phyloP scores from a whole-genome alignment of 2,329 filamentous ascomycete species.

The Cordyceps javanica region DNA sequence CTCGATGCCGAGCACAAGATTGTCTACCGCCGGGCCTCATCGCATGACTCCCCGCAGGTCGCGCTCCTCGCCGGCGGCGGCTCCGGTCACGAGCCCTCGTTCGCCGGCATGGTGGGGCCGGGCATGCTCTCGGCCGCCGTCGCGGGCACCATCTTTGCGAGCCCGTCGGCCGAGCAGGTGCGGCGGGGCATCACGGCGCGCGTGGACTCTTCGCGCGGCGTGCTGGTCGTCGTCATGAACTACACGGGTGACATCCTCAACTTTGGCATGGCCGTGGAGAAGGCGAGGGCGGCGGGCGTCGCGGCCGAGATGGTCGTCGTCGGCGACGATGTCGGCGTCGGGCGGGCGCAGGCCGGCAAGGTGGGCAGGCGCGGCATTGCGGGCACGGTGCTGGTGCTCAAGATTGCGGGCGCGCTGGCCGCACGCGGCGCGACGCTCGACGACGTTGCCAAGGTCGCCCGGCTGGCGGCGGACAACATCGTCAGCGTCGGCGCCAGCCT shows the following conservation, averaged over 20 bases:
- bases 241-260: constrained; percentile 88
- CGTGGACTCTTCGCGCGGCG: constrained; percentile 65
- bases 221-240: constrained; percentile 92
- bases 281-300: constrained; percentile 73
- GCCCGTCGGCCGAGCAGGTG: constrained; percentile 76
- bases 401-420: constrained; percentile 80
- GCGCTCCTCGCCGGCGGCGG: constrained; percentile 85
- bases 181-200: constrained; percentile 66
- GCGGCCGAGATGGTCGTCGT: constrained; percentile 85
- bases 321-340: constrained; percentile 87
- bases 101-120: constrained; percentile 75
- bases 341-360: constrained; percentile 75
- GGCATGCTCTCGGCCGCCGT: constrained; percentile 78
- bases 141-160: constrained; percentile 82
- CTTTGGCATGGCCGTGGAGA: constrained; percentile 90
- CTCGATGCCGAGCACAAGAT: constrained; percentile 78
- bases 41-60: constrained; percentile 52
- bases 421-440: constrained; percentile 61
- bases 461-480: constrained; percentile 65
- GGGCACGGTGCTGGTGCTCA: constrained; percentile 85
- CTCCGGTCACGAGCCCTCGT: constrained; percentile 84
- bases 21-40: constrained; percentile 63
- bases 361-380: constrained; percentile 87
- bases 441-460: constrained; percentile 67
- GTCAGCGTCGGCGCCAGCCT: constrained; percentile 82